phyloP scores from a whole-genome alignment of 768 basidiomycete species.

The Piloderma croceum region DNA sequence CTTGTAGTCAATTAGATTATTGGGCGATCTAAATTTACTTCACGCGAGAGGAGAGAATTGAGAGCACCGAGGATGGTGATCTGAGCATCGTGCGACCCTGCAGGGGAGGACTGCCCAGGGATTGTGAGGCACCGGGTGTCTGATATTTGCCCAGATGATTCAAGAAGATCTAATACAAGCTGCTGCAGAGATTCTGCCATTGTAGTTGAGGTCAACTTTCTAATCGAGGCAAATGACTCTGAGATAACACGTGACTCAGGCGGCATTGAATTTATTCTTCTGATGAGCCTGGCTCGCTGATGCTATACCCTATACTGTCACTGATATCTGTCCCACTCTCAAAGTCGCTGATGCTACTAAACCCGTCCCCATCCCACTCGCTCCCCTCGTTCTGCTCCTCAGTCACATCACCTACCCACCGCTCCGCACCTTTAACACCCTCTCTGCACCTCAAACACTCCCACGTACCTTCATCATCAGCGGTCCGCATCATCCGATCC shows the following conservation, averaged over 20 bases:
- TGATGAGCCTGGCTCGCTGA: conserved; percentile 23
- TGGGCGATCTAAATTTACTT: conserved; percentile 45
- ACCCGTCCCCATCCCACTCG: conserved; percentile 42
- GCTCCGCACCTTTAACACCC: conserved; percentile 56
- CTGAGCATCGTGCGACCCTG: conserved; percentile 71
- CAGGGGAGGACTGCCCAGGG: conserved; percentile 54
- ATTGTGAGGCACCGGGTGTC: conserved; percentile 68
- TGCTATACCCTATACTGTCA: conserved; percentile 50
- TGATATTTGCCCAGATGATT: conserved; percentile 45
- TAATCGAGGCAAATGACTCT: neutral
- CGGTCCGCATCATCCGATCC: conserved; percentile 69
- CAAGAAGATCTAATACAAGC: conserved; percentile 69
- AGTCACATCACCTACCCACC: conserved; percentile 43
- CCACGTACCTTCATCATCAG: conserved; percentile 59
- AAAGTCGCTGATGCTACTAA: conserved; percentile 50
- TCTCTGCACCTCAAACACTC: conserved; percentile 78
- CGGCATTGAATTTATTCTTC: neutral
- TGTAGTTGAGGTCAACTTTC: too few relatives aligned
- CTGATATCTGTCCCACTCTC: conserved; percentile 43
- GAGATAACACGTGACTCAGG: neutral
- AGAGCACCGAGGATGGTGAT: conserved; percentile 82
- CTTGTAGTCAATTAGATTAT: conserved; percentile 3
- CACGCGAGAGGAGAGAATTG: conserved; percentile 83
- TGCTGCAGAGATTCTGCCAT: conserved; percentile 82
- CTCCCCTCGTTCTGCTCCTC: conserved; percentile 34